Evolutionary conservation across 768 basidiomycete species (phyloP), one percentile per base, ranked within the genome.

Genomic region (Filobasidium floriforme): DNA sequence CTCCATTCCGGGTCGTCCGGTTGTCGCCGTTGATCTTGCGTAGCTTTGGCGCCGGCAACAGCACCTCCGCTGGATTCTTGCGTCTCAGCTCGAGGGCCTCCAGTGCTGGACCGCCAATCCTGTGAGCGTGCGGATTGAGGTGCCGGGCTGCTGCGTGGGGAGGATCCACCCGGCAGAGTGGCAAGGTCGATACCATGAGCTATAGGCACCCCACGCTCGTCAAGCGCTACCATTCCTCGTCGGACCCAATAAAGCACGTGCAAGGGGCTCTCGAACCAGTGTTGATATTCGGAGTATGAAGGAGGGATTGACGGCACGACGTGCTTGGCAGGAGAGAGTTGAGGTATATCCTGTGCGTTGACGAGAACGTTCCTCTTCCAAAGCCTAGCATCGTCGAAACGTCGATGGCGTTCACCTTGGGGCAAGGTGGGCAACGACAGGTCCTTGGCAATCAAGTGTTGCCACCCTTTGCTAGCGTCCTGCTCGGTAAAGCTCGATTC

Each of bases 401-500:
- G 2, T 57, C 54, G 19, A 7, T 1, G 5, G 19, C 22, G 12
- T 19, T 22, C 26, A 7, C 15, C 15, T 26, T 28, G 22, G 7
- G 22, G 12, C 54, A 57, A 57, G 14, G 6, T 15, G 26, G 54
- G 54, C 22, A 57, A 32, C 7, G 54, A 57, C 12, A 57, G 54
- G 26, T 57, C 54, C 15, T n/a, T 15, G 14, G 24, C 54, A 15
- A 57, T 68, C 66, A 86, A 76, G 71, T 82, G 60, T 70, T 82
- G 49, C 67, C 67, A 68, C 1, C 62, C 62, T 22, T 59, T 43
- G 12, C 28, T n/a, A 19, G 57, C 60, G 14, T 54, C 60, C 7
- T 49, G 57, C 7, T 57, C 22, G 2, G 67, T 63, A 15, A 68
- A 61, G 3, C 46, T 61, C 19, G 46, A 41, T 9, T 29, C 19